phyloP scores from a whole-genome alignment of 768 basidiomycete genomes.

The Lentinula boryana region DNA sequence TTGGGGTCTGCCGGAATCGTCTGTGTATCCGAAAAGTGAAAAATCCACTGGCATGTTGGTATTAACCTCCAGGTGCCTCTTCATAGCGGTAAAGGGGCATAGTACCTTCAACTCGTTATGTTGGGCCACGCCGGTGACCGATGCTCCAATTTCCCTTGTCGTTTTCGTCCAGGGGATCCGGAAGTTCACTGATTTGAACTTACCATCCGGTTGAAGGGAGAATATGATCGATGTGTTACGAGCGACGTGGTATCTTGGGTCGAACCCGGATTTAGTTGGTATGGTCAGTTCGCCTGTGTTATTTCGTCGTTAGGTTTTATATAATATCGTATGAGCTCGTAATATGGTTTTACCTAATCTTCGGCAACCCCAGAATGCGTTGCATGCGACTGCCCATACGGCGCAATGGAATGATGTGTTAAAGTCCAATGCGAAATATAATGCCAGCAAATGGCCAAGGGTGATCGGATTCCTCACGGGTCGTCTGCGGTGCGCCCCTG shows the following conservation, averaged over 20 bases:
- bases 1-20: neutral
- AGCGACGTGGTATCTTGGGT: conserved; percentile 12
- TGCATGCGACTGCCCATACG: conserved; percentile 30
- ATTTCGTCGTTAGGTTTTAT: too few species aligned
- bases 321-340: too few species aligned
- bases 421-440: conserved; percentile 18
- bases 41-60: conserved; percentile 13
- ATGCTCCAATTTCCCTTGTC: conserved; percentile 16
- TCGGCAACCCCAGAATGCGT: conserved; percentile 30
- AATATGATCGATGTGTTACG: too few species aligned
- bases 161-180: conserved; percentile 32
- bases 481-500: conserved; percentile 8
- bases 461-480: conserved; percentile 27
- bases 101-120: neutral
- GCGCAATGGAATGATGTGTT: conserved; percentile 23
- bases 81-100: conserved; percentile 14
- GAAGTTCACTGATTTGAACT: conserved; percentile 10
- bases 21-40: conserved; percentile 8
- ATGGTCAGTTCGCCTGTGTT: conserved; percentile 23
- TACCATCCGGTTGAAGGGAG: too few species aligned
- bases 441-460: conserved; percentile 21
- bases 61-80: conserved; percentile 16
- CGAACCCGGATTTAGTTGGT: conserved; percentile 5
- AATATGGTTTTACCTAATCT: neutral
- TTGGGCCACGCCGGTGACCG: conserved; percentile 19